Evolutionary conservation across 495 filamentous ascomycete species (phyloP), one percentile per base, ranked within the genome.

Genomic region (Lasiosphaeria miniovina): DNA sequence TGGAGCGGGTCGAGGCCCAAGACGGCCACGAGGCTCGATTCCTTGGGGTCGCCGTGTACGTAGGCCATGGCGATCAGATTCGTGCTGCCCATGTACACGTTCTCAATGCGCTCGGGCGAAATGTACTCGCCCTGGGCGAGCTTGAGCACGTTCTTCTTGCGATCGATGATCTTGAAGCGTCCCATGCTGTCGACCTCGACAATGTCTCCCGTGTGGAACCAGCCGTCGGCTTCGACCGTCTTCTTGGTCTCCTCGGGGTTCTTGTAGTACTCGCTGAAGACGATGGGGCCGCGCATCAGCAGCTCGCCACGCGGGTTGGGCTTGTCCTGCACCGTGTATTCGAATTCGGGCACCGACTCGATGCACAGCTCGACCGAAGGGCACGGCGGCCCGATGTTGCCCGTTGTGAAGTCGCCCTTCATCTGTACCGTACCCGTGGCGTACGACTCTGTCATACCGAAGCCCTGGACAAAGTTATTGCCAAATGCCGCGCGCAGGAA

Each of bases 131-230:
- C 94, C 72, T 98, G 94, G 0, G 94, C 89, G 48, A 98, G 84
- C 83, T 98, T 98, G 68, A 98, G 86, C 14, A 98, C 90, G 74
- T 98, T 98, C 88, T 98, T 98, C 67, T 91, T 87, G 62, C 94
- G 91, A 75, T 98, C 94, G 66, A 98, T 88, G 74, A 98, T 93
- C 65, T 84, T 85, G 77, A 98, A 89, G 57, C 95, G 90, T 58
- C 94, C 94, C 66, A 88, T 74, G 54, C 84, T 84, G 71, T 98
- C 94, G 34, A 98, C 77, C 15, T 82, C 81, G 67, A 84, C 88
- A 49, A 98, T 93, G 67, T 98, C 94, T 24, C 94, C 94, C 1
- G 94, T 97, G 65, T 88, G 87, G 82, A 98, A 97, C 94, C 94
- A 98, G 59, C 94, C 94, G 65, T 98, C 95, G 51, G 86, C 78